Percentiles rank a stretch among this genome's conserved stretches.
These are phyloP conservation scores for Penicillium sp. DNA, from an alignment of 2,329 filamentous ascomycete genomes.

Conservation along the genomic window DNA sequence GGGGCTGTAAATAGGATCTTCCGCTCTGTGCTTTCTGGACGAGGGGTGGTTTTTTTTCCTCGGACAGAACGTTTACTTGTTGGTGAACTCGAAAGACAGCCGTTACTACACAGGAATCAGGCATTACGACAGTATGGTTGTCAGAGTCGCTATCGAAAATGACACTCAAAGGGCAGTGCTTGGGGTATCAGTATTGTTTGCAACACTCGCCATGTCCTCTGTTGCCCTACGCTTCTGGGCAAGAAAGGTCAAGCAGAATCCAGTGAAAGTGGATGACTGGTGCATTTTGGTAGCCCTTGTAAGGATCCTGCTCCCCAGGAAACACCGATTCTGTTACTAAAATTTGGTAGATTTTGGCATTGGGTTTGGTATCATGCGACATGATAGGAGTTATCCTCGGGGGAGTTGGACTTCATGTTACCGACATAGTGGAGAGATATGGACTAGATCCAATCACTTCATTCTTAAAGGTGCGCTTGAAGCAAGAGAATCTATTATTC, in stretches of 20 bases:
- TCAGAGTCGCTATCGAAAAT: not conserved
- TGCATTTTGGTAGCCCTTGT: constrained; percentile 1
- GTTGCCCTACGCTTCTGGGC: not conserved
- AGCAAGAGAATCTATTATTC: too few relatives aligned
- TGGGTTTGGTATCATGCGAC: not conserved
- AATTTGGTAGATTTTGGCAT: not conserved
- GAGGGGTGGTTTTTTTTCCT: not conserved
- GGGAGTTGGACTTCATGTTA: not conserved
- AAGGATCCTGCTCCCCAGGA: not conserved
- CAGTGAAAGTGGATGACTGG: not conserved
- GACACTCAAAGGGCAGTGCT: not conserved
- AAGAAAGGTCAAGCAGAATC: not conserved
- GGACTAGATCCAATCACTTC: not conserved
- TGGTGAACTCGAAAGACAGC: too few relatives aligned
- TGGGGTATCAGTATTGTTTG: not conserved
- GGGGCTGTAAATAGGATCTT: too few relatives aligned
- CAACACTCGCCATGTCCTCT: not conserved
- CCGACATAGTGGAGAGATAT: not conserved
- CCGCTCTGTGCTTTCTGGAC: too few relatives aligned
- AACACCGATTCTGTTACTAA: not conserved
- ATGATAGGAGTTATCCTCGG: not conserved
- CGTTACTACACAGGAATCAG: too few relatives aligned
- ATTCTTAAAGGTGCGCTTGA: not conserved
- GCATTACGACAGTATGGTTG: not conserved
- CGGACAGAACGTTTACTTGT: too few relatives aligned